Evolutionary conservation across 805 yeast species (phyloP), one percentile per base, ranked within the genome.

Genomic region (Hanseniaspora hatyaiensis): DNA sequence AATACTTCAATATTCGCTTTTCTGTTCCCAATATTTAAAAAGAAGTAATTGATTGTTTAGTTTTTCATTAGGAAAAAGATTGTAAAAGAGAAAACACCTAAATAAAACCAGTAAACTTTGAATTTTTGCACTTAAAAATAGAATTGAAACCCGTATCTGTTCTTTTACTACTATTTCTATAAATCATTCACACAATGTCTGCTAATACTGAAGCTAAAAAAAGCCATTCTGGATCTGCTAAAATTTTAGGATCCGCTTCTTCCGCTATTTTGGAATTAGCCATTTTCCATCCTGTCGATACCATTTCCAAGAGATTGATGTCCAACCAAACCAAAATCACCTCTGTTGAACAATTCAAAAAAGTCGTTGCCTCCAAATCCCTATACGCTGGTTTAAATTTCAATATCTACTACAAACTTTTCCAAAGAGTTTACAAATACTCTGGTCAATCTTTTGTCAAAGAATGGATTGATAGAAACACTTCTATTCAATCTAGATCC

Each of bases 381-480:
- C 72, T 92, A 53, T 92, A 92, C 70, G 98, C 99, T 16, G 99
- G 99, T 64, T 74, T 92, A 54, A 97, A 97, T 22, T 92, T 92
- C 62, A 98, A 98, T 53, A 97, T 98, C 40, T 84, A 87, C 55
- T 92, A 92, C 73, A 92, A 92, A 68, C 82, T 92, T 57, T 71
- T 89, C 57, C 99, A 92, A 69, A 79, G 99, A 70, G 96, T 92
- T 49, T 92, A 92, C 76, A 92, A 92, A 69, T 92, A 92, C 65
- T 97, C 98, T 61, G 99, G 99, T 44, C 99, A 92, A 70, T 98
- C 99, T 40, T 88, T 86, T 62, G 99, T 89, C 54, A 92, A 92
- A 62, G 99, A 92, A 67, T 85, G 79, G 61, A 73, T 92, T 62
- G 75, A 82, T 58, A 71, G 73, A 55, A 82, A 85, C 69, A 66